A percentile compares a stretch with the other conserved stretches of the same genome.
These are phyloP conservation scores for Colletotrichum tanaceti DNA, from an alignment of 2,329 filamentous ascomycete species.

Conservation along the genomic window DNA sequence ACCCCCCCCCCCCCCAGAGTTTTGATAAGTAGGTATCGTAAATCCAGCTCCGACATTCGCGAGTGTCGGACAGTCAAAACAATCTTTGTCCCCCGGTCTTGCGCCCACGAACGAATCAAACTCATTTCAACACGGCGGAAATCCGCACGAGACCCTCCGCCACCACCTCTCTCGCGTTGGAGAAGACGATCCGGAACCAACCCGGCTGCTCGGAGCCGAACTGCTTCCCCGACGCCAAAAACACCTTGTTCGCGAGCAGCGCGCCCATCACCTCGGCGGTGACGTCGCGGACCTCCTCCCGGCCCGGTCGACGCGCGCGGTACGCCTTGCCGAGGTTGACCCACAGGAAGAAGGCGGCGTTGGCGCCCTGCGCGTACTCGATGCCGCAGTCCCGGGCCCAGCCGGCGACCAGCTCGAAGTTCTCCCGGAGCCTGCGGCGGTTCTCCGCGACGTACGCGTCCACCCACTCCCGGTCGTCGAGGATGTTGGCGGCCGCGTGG, in stretches of 20 bases:
- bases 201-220: constrained; percentile 54
- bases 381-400: constrained; percentile 56
- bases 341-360: constrained; percentile 68
- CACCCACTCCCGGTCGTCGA: constrained; percentile 47
- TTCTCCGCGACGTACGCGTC: constrained; percentile 59
- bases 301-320: constrained; percentile 79
- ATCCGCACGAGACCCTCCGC: constrained; percentile 43
- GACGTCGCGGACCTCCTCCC: constrained; percentile 79
- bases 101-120: not conserved
- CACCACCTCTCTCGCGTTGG: constrained; percentile 48
- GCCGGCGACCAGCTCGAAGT: constrained; percentile 52
- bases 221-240: constrained; percentile 51
- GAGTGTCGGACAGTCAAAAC: not conserved
- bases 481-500: constrained; percentile 35
- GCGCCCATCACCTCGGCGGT: not conserved
- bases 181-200: constrained; percentile 56
- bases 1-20: too few species aligned
- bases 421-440: constrained; percentile 51
- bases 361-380: constrained; percentile 58
- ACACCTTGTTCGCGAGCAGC: constrained; percentile 49
- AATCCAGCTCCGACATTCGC: not conserved
- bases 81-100: too few species aligned
- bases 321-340: constrained; percentile 58
- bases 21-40: too few species aligned
- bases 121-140: not conserved